Conservation (phyloP, 75 land plant genomes). For the Cryptomeria japonica region DNA sequence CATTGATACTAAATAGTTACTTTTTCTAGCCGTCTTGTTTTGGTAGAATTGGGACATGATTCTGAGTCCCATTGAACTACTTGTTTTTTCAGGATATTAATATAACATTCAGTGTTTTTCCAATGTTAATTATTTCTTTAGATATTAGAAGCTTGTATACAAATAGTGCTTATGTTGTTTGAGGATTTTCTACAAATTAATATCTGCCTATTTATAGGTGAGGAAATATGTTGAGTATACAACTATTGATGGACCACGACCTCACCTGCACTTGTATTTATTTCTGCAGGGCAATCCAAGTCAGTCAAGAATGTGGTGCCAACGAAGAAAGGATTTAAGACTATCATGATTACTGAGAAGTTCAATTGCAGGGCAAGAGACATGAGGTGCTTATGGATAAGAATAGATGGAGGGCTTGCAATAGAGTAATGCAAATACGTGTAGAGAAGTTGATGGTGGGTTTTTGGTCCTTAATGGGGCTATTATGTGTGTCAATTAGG, state of each 20-base stretch:
- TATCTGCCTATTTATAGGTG: slow-evolving; percentile 24
- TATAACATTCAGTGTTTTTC: too few relatives aligned
- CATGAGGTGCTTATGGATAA: slow-evolving; percentile 84
- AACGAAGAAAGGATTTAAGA: too few relatives aligned
- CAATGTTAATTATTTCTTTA: too few relatives aligned
- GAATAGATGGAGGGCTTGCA: slow-evolving; percentile 91
- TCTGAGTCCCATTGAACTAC: too few relatives aligned
- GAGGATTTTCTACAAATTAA: too few relatives aligned
- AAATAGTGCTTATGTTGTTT: not conserved
- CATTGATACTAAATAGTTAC: not conserved
- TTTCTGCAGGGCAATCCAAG: too few relatives aligned
- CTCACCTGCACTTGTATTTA: too few relatives aligned
- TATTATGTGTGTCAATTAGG: too few relatives aligned
- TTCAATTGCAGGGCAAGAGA: slow-evolving; percentile 73
- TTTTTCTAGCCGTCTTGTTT: not conserved
- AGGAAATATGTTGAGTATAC: slow-evolving; percentile 63
- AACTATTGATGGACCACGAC: slow-evolving; percentile 76
- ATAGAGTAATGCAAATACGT: slow-evolving; percentile 88
- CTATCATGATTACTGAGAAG: slow-evolving; percentile 67
- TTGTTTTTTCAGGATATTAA: too few relatives aligned
- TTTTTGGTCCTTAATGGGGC: slow-evolving; percentile 55
- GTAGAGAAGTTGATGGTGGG: slow-evolving; percentile 83
- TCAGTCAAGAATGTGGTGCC: too few relatives aligned
- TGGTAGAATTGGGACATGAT: not conserved
- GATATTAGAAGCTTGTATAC: too few relatives aligned